Evolutionary conservation across 306 rosid genomes (phyloP), one percentile per base, ranked within the genome.

Genomic region (Nissolia schottii): DNA sequence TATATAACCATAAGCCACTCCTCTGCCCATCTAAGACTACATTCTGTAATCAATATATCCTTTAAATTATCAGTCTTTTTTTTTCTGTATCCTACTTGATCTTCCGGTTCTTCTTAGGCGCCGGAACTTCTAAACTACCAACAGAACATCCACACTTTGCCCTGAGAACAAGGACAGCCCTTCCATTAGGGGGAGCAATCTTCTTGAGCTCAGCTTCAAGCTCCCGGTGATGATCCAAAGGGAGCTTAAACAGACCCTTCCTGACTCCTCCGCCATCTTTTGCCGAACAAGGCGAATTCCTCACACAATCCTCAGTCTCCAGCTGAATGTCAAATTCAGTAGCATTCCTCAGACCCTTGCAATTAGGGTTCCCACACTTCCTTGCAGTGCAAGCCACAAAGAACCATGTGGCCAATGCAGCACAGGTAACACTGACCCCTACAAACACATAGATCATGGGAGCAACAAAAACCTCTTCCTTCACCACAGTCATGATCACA

Each of bases 101-200:
- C 89, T 85, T 91, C 64, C 86, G 75, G 16, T 57, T 71, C 91
- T 75, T 94, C 89, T 78, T 83, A 1, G 89, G 84, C 28, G 94
- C 97, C 0, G 97, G 94, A 81, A 94, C 98, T 78, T 94, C 97
- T 84, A 94, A 85, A 74, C 96, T 91, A 66, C 98, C 98, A 81
- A 91, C 88, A 77, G 96, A 94, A 82, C 97, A 94, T 12, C 98
- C 98, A 75, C 98, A 94, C 85, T 84, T 87, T 15, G 87, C 92
- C 71, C 92, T 84, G 75, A 94, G 92, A 40, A 91, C 58, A 53
- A 94, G 88, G 46, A 94, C 96, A 6, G 94, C 96, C 67, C 95
- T 82, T 58, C 97, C 98, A 75, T 94, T 94, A 16, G 79, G 78
- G 5, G 98, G 98, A 6, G 98, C 97, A 92, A 94, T 87, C 92